Base-by-base conservation (phyloP, 768 basidiomycete species). In the Leccinum truebloodii region DNA sequence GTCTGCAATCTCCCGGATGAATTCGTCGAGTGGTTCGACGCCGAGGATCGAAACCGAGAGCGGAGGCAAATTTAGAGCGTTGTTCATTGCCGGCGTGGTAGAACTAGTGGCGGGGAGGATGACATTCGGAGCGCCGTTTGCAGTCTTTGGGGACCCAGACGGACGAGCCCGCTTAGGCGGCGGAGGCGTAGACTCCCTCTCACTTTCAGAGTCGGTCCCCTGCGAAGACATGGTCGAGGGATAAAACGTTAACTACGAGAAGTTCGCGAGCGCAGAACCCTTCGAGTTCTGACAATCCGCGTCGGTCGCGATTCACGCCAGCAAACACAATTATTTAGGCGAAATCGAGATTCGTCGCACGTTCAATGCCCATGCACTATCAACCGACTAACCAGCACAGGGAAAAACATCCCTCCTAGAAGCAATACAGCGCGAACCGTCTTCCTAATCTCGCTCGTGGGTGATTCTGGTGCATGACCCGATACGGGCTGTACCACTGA, bases 11-110 rank as follows among this genome's bases (percentile, higher is more conserved):
- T 94, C 91, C 71, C 86, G 86, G 72, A 94, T 94, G 71, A 97
- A 95, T 70, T 96, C 95, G 73, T 97, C 95, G 32, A 93, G 78
- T 2, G 94, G 94, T 70, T 95, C 94, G 54, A 94, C 87, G 56
- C 90, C 90, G 30, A 97, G 84, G 63, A 95, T 92, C 16, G 89
- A 92, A 46, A 88, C 79, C 2, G 89, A 89, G 44, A 91, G 82
- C 4, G 87, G 88, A 4, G 86, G 87, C 18, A 89, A 70, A 55
- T 61, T 64, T 32, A 70, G 56, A 41, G 62, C 34, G 48, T 67
- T 65, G 74, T 63, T 61, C 73, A 73, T 74, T 34, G 51, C 59
- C 32, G 72, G 60, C 32, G 64, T 50, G 22, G 32, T 56, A 56
- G 66, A 41, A 63, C 52, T 57, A 18, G 53, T 58, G 37, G 60